phyloP scores from a whole-genome alignment of 2,329 filamentous ascomycete genomes.

The Colletotrichum neosansevieriae region DNA sequence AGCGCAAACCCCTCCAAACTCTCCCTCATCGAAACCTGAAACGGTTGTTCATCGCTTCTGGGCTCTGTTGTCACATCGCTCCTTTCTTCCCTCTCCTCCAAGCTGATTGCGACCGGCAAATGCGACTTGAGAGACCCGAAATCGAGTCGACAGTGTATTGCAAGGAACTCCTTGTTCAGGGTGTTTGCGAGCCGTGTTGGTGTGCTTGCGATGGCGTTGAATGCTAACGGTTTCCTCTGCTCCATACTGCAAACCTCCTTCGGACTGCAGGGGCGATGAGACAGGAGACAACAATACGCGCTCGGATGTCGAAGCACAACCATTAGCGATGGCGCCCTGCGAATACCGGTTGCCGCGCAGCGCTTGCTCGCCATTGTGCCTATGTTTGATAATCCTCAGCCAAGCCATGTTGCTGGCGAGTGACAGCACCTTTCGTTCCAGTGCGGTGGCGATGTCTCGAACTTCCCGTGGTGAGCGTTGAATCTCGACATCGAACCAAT shows the following conservation, averaged over 20 bases:
- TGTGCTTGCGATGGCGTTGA: slow-evolving; percentile 11
- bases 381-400: not conserved
- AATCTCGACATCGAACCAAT: not conserved
- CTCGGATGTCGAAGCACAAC: slow-evolving; percentile 1
- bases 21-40: slow-evolving; percentile 10
- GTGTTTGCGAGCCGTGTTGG: slow-evolving; percentile 4
- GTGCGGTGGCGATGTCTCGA: not conserved
- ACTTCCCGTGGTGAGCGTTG: not conserved
- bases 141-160: slow-evolving; percentile 10
- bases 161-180: slow-evolving; percentile 21
- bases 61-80: slow-evolving; percentile 10
- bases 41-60: slow-evolving; percentile 19
- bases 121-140: not conserved
- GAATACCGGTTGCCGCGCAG: not conserved
- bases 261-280: not conserved
- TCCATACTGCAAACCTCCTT: not conserved
- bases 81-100: slow-evolving; percentile 5
- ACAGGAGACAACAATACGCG: not conserved
- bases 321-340: not conserved
- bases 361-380: not conserved
- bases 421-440: not conserved
- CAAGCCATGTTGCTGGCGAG: not conserved
- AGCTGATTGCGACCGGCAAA: slow-evolving; percentile 21
- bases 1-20: not conserved
- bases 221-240: not conserved